Evolutionary conservation across 139 green algal species (phyloP).

Genomic region (Nannochloris sp.): DNA sequence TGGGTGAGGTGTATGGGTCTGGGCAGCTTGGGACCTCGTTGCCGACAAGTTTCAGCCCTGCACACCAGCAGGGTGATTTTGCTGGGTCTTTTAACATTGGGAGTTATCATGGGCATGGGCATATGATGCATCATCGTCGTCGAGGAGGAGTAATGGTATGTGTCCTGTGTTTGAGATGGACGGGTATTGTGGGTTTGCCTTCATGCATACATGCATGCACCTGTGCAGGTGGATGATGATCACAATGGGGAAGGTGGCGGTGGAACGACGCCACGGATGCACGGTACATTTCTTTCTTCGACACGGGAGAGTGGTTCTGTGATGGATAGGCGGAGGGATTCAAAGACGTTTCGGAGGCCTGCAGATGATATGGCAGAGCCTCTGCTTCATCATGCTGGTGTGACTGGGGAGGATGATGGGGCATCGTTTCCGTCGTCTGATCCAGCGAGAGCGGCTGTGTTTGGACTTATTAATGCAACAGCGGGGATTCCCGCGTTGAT

Average conservation of each 20-base stretch:
- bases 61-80: neutral
- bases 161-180: neutral
- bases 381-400: neutral
- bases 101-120: conserved; percentile 4
- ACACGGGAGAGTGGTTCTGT: too few relatives aligned
- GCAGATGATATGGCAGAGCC: neutral
- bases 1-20: neutral
- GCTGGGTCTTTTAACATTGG: neutral
- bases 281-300: too few relatives aligned
- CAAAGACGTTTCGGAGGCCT: too few relatives aligned
- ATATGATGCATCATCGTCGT: conserved; percentile 5
- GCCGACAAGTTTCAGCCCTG: neutral
- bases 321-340: too few relatives aligned
- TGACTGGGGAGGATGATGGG: neutral
- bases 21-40: neutral
- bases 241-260: too few relatives aligned
- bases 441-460: conserved; percentile 8
- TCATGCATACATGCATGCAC: too few relatives aligned
- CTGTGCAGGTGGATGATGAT: too few relatives aligned
- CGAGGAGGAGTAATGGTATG: neutral
- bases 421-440: neutral
- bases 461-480: conserved; percentile 47
- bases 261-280: too few relatives aligned
- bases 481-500: conserved; percentile 65
- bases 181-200: too few relatives aligned